A percentile compares a stretch with the other conserved stretches of the same genome.
Evolutionary conservation across 1,139 yeast genomes (phyloP).

Genomic region (Meyerozyma carpophila): DNA sequence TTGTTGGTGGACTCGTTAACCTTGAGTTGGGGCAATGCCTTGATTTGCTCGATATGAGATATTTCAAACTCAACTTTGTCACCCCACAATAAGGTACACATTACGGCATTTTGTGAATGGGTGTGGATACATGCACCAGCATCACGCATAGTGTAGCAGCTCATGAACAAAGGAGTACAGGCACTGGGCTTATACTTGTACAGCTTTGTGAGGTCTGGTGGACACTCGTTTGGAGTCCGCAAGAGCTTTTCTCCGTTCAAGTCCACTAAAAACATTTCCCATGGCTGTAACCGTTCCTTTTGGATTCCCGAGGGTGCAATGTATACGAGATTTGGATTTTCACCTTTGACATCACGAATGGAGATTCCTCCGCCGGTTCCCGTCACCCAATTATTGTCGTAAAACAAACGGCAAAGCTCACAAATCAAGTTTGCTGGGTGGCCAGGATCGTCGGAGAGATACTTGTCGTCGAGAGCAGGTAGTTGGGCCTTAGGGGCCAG

Average conservation of each 20-base stretch:
- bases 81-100: slow-evolving; percentile 65
- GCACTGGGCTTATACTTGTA: slow-evolving; percentile 78
- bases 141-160: slow-evolving; percentile 63
- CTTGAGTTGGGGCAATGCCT: slow-evolving; percentile 66
- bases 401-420: slow-evolving; percentile 72
- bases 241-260: slow-evolving; percentile 49
- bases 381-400: slow-evolving; percentile 84
- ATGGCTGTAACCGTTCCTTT: slow-evolving; percentile 79
- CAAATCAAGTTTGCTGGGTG: slow-evolving; percentile 88
- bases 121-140: slow-evolving; percentile 97
- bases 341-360: slow-evolving; percentile 52
- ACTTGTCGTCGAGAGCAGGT: slow-evolving; percentile 2
- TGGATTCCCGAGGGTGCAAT: slow-evolving; percentile 96
- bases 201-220: slow-evolving; percentile 31
- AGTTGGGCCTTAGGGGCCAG: neutral
- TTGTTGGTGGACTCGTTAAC: slow-evolving; percentile 33
- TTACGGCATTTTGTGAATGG: slow-evolving; percentile 84
- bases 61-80: slow-evolving; percentile 64
- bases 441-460: slow-evolving; percentile 35
- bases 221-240: slow-evolving; percentile 51
- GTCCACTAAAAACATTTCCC: slow-evolving; percentile 77
- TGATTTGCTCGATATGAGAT: slow-evolving; percentile 83
- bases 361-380: slow-evolving; percentile 97
- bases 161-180: slow-evolving; percentile 83
- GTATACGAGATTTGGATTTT: slow-evolving; percentile 48